These are phyloP conservation scores for Perkinsus chesapeaki DNA, from an alignment of 169 alveolate genomes.

Conservation along the genomic window DNA sequence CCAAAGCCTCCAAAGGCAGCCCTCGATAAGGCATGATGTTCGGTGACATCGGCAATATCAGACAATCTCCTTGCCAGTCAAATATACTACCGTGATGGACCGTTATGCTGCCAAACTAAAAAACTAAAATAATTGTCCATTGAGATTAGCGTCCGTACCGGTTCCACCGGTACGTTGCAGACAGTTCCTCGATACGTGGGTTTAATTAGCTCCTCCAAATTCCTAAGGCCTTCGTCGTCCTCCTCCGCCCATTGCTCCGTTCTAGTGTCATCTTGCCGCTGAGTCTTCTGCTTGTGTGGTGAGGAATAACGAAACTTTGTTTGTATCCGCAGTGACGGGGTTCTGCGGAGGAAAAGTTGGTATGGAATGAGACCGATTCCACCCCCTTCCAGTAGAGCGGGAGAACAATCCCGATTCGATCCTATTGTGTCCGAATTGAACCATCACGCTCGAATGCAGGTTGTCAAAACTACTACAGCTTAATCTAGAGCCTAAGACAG, in stretches of 20 bases:
- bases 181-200: not conserved
- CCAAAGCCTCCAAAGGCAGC: not conserved
- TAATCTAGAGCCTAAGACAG: not conserved
- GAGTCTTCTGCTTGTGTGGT: not conserved
- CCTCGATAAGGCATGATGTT: not conserved
- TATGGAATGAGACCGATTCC: not conserved
- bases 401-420: too few relatives aligned
- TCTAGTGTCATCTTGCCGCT: not conserved
- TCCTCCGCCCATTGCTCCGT: not conserved
- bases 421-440: too few relatives aligned
- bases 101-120: not conserved
- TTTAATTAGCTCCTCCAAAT: not conserved
- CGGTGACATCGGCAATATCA: not conserved
- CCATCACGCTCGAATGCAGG: too few relatives aligned
- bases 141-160: too few relatives aligned
- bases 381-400: too few relatives aligned
- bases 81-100: not conserved
- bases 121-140: not conserved
- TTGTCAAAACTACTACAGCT: not conserved
- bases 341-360: not conserved
- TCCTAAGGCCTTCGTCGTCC: not conserved
- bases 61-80: not conserved
- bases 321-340: not conserved
- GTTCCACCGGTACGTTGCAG: not conserved
- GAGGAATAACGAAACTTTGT: not conserved